These are phyloP conservation scores for Mortierella sp. DNA, from an alignment of 371 early-diverging fungal genomes.

Conservation along the genomic window DNA sequence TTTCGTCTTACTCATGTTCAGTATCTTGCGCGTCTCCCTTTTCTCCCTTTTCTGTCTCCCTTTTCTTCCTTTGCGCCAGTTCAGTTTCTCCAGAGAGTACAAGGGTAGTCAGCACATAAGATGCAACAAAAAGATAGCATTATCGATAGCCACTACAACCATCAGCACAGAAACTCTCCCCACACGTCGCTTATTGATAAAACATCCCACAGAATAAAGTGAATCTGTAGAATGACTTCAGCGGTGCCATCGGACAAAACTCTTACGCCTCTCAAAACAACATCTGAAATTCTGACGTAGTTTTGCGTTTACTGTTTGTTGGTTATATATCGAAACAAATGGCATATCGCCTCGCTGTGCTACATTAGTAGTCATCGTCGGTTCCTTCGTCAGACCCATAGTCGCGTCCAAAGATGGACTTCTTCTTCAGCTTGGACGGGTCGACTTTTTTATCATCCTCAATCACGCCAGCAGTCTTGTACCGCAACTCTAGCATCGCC, in stretches of 20 bases:
- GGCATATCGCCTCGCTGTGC: neutral
- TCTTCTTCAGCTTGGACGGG: slow-evolving; percentile 30
- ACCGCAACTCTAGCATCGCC: slow-evolving; percentile 80
- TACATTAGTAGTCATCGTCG: slow-evolving; percentile 31
- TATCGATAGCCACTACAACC: no score
- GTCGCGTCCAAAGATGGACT: slow-evolving; percentile 51
- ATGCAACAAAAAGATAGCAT: neutral
- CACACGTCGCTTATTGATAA: no score
- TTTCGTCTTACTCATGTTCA: neutral
- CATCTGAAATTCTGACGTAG: neutral
- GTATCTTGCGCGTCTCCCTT: neutral
- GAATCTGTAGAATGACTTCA: neutral
- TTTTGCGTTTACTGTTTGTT: neutral
- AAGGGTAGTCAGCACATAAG: neutral
- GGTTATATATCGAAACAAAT: neutral
- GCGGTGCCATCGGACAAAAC: neutral
- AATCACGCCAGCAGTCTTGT: slow-evolving; percentile 61
- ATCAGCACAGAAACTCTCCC: no score
- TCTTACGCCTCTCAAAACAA: neutral
- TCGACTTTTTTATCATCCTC: slow-evolving; percentile 51
- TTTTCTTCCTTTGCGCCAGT: neutral
- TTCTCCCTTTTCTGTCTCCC: neutral
- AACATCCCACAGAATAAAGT: neutral
- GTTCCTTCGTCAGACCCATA: slow-evolving; percentile 54
- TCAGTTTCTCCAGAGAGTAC: neutral